phyloP scores from a whole-genome alignment of 2,329 filamentous ascomycete species.

The Colletotrichum cuscutae region DNA sequence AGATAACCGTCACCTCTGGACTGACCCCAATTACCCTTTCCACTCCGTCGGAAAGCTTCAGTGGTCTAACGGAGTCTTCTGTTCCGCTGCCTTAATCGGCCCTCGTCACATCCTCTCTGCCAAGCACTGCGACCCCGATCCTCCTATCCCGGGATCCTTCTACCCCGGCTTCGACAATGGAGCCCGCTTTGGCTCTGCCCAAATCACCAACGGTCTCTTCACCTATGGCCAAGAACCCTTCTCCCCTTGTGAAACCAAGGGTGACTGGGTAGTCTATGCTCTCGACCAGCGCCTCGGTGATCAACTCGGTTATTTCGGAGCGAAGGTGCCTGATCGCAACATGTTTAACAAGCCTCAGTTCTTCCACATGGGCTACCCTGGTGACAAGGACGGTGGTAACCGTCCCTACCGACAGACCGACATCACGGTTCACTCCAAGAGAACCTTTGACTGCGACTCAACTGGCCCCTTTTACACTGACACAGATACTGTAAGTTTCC shows the following conservation, averaged over 20 bases:
- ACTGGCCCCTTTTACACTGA: background rate
- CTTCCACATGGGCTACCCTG: slow-evolving; percentile 37
- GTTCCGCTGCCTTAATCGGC: slow-evolving; percentile 40
- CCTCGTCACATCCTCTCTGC: slow-evolving; percentile 42
- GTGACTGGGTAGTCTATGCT: slow-evolving; percentile 41
- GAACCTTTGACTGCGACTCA: background rate
- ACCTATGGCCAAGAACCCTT: background rate
- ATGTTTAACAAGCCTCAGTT: slow-evolving; percentile 29
- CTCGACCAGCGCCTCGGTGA: slow-evolving; percentile 40
- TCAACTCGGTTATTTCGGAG: slow-evolving; percentile 37
- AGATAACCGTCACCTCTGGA: background rate
- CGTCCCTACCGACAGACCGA: slow-evolving; percentile 5
- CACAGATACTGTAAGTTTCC: too few species aligned
- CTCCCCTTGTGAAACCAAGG: slow-evolving; percentile 35
- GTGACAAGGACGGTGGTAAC: slow-evolving; percentile 33
- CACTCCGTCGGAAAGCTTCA: slow-evolving; percentile 11
- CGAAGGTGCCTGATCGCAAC: slow-evolving; percentile 23
- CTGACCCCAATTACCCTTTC: background rate
- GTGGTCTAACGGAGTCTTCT: slow-evolving; percentile 39
- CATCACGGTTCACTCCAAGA: background rate
- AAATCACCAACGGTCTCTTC: background rate
- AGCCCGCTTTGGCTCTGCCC: background rate
- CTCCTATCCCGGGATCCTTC: background rate
- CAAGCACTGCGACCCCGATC: slow-evolving; percentile 37
- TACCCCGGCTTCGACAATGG: background rate